Percentiles rank a stretch among this genome's conserved stretches.
phyloP scores from a whole-genome alignment of 805 yeast genomes.

The Clavispora asparagi region DNA sequence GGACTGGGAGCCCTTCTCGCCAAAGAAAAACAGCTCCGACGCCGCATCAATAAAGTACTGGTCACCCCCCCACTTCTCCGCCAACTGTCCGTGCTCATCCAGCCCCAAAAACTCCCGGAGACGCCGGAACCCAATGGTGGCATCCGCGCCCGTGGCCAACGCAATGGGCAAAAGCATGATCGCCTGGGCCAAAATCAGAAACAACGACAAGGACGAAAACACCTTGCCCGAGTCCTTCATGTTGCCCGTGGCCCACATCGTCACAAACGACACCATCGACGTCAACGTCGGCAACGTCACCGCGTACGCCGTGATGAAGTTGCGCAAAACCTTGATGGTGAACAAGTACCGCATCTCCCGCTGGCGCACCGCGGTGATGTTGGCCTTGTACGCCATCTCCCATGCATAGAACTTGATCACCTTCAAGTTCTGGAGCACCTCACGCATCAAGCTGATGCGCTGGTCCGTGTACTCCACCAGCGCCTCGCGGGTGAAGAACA shows the following conservation, averaged over 20 bases:
- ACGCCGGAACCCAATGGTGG: constrained; percentile 34
- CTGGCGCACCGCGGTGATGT: constrained; percentile 31
- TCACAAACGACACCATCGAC: constrained; percentile 42
- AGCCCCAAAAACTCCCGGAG: constrained; percentile 19
- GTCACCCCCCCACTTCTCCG: constrained; percentile 7
- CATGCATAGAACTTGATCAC: constrained; percentile 43
- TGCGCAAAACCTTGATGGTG: constrained; percentile 38
- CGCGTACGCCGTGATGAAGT: constrained; percentile 40
- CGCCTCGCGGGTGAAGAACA: constrained; percentile 31
- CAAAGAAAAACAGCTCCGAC: constrained; percentile 2
- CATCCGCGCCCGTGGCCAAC: constrained; percentile 42
- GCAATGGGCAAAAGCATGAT: constrained; percentile 41
- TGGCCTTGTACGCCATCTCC: constrained; percentile 39
- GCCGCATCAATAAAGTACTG: constrained; percentile 3
- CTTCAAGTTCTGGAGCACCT: constrained; percentile 36
- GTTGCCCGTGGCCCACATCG: constrained; percentile 42
- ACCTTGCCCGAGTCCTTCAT: constrained; percentile 33
- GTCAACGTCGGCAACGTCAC: constrained; percentile 39
- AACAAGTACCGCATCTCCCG: constrained; percentile 37
- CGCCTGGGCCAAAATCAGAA: constrained; percentile 39
- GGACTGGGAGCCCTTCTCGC: no score
- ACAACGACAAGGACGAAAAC: constrained; percentile 39
- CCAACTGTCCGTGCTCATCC: constrained; percentile 12
- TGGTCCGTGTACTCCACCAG: constrained; percentile 37
- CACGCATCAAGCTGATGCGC: constrained; percentile 39